Percentiles rank a stretch among this genome's conserved stretches.
Evolutionary conservation across 2,329 filamentous ascomycete species (phyloP).

Genomic region (Neofusicoccum parvum): DNA sequence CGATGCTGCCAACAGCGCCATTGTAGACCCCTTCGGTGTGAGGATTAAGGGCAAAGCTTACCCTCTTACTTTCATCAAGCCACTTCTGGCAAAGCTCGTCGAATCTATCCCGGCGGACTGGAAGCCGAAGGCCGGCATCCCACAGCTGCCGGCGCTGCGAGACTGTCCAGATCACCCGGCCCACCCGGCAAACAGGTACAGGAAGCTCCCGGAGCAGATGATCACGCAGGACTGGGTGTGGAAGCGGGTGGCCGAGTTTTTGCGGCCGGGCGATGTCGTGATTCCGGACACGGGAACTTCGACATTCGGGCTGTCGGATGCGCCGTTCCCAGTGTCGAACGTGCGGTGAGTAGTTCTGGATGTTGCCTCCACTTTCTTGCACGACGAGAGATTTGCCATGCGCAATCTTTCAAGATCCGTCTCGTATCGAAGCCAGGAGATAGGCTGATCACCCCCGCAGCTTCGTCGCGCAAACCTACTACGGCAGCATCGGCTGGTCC

Average conservation of each 20-base stretch:
- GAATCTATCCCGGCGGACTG: constrained; percentile 26
- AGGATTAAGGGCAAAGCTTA: constrained; percentile 37
- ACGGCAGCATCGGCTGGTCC: constrained; percentile 48
- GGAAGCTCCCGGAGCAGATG: constrained; percentile 25
- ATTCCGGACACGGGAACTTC: constrained; percentile 47
- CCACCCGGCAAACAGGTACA: neutral
- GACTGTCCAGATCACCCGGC: neutral
- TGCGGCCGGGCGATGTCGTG: constrained; percentile 42
- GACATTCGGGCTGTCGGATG: constrained; percentile 42
- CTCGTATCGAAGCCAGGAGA: no score
- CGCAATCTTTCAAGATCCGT: no score
- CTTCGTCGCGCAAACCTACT: constrained; percentile 47
- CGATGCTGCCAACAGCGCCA: constrained; percentile 32
- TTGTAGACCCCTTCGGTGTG: constrained; percentile 43
- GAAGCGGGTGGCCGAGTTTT: constrained; percentile 42
- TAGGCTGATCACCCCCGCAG: neutral
- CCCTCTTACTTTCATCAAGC: constrained; percentile 40
- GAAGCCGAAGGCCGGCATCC: neutral
- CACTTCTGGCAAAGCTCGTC: constrained; percentile 36
- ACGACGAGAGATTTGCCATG: no score
- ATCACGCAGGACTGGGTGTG: constrained; percentile 49
- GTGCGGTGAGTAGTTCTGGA: constrained; percentile 23
- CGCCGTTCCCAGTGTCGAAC: constrained; percentile 29
- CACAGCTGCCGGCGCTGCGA: constrained; percentile 1
- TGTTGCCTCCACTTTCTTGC: neutral